Evolutionary conservation across 2,329 filamentous ascomycete genomes (phyloP), one percentile per base, ranked within the genome.

Genomic region (Xylaria sp.): DNA sequence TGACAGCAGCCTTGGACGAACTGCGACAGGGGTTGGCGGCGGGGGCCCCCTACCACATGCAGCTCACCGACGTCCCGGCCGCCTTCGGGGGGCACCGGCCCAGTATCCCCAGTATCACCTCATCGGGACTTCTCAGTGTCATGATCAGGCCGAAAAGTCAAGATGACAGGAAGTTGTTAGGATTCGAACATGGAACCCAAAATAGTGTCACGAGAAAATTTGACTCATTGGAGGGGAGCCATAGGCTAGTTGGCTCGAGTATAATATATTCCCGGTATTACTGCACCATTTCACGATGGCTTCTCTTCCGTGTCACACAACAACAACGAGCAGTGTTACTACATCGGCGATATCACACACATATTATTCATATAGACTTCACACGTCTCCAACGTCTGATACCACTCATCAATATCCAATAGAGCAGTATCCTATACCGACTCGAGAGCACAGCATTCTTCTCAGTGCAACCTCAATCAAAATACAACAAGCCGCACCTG

Each of bases 101-200:
- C 28, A 61, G 28, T 40, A 64, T 64, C 62, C 62, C 52, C 28
- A 61, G 28, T 40, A 64, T 64, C 62, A 64, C 62, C 62, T 61
- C 50, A 64, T 55, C 25, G 15, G 50, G 15, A 45, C 47, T 52
- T 8, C n/a, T 15, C 33, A 57, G 56, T 59, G 49, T 65, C 37
- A 61, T 62, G 63, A 65, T 65, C 63, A 49, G 11, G 50, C 19
- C 51, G 37, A 50, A 46, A 38, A 45, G 9, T 53, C 53, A 33
- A 49, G 21, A n/a, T 42, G 40, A 63, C 17, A 21, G 47, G 43
- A 57, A 53, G 57, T 55, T 57, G 45, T 35, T 47, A 28, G 37
- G 53, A 57, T 42, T 43, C 21, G n/a, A 12, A 7, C 11, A n/a
- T n/a, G 15, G 7, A 42, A 37, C 4, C 12, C 15, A 52, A 25